phyloP scores from a whole-genome alignment of 2,329 filamentous ascomycete species.

The Clonostachys sp. region DNA sequence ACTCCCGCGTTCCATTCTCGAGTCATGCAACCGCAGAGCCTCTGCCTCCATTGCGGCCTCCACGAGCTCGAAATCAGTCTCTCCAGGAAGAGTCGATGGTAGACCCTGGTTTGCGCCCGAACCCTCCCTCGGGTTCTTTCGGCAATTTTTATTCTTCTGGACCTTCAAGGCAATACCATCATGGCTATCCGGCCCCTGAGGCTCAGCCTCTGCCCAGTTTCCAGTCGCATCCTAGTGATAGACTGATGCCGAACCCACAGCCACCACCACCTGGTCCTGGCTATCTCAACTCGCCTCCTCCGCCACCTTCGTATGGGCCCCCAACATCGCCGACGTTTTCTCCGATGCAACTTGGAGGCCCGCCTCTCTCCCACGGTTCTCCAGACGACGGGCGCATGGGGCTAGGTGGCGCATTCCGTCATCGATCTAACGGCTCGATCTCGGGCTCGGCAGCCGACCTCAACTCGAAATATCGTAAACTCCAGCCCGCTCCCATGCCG shows the following conservation, averaged over 20 bases:
- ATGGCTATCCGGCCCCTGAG: conserved; percentile 21
- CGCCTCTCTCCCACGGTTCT: conserved; percentile 22
- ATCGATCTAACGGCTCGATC: conserved; percentile 29
- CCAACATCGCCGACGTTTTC: conserved; percentile 27
- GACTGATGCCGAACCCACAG: conserved; percentile 26
- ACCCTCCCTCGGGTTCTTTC: conserved; percentile 8
- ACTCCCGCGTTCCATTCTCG: conserved; percentile 26
- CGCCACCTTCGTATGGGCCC: neutral
- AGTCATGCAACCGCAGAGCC: conserved; percentile 26
- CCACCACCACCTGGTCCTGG: conserved; percentile 10
- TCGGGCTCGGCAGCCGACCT: conserved; percentile 9
- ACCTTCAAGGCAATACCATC: conserved; percentile 20
- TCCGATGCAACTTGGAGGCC: conserved; percentile 6
- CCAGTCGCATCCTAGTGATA: conserved; percentile 16
- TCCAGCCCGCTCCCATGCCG: conserved; percentile 52
- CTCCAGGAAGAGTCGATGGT: conserved; percentile 23
- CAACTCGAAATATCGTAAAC: conserved; percentile 45
- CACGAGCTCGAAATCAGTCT: conserved; percentile 24
- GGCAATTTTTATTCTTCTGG: conserved; percentile 22
- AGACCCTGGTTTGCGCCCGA: conserved; percentile 20
- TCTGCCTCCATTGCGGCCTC: conserved; percentile 30
- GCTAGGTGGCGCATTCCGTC: conserved; percentile 21
- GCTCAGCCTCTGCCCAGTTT: conserved; percentile 12
- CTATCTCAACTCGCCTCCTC: conserved; percentile 14
- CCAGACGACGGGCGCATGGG: conserved; percentile 21